A percentile compares a stretch with the other conserved stretches of the same genome.
These are phyloP conservation scores for Fusarium staphyleae DNA, from an alignment of 2,329 filamentous ascomycete genomes.

Conservation along the genomic window DNA sequence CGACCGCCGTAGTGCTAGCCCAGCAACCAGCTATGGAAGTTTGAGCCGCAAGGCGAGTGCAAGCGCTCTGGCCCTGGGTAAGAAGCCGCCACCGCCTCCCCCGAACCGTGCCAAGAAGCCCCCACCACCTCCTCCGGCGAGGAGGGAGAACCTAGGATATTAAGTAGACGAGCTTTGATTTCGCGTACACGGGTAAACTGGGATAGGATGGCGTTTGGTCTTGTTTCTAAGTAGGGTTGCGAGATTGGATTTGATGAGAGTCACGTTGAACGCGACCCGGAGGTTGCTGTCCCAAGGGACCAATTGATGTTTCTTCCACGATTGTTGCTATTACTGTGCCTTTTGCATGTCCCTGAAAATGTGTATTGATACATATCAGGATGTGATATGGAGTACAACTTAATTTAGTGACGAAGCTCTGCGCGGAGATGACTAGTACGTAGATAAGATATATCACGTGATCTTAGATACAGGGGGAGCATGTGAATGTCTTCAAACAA, in stretches of 20 bases:
- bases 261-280: conserved; percentile 29
- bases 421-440: too few relatives aligned
- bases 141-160: conserved; percentile 43
- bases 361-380: not conserved
- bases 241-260: conserved; percentile 24
- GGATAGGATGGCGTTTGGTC: conserved; percentile 28
- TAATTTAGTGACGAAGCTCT: too few relatives aligned
- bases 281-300: conserved; percentile 16
- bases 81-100: conserved; percentile 64
- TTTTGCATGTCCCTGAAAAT: not conserved
- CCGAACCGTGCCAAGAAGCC: conserved; percentile 55
- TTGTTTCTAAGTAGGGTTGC: conserved; percentile 1
- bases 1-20: conserved; percentile 60
- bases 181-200: conserved; percentile 6
- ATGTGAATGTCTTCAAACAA: not conserved
- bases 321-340: not conserved
- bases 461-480: not conserved
- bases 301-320: conserved; percentile 29
- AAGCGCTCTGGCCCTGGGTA: conserved; percentile 45
- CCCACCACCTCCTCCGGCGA: conserved; percentile 46
- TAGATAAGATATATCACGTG: too few relatives aligned
- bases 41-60: conserved; percentile 53
- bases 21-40: conserved; percentile 64
- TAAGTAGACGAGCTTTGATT: conserved; percentile 12
- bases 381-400: too few relatives aligned